Percentiles rank a stretch among this genome's conserved stretches.
phyloP scores from a whole-genome alignment of 2,329 filamentous ascomycete species.

The Pseudogymnoascus sp. region DNA sequence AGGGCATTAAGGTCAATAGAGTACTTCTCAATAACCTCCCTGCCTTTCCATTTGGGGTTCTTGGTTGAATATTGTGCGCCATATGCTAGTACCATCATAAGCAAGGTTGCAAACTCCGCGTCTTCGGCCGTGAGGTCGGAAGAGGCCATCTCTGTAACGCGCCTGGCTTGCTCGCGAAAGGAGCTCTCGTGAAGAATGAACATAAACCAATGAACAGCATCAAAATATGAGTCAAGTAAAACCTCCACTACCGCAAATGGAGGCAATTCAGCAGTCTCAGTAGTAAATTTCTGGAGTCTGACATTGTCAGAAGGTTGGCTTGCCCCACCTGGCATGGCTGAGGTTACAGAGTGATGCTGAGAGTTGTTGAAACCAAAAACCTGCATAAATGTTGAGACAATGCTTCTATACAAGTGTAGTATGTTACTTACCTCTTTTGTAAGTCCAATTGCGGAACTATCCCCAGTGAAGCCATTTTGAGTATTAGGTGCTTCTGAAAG shows the following conservation, averaged over 20 bases:
- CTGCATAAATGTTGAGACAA: neutral
- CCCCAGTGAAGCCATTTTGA: neutral
- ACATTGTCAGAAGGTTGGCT: neutral
- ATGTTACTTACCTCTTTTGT: neutral
- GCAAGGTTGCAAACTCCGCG: neutral
- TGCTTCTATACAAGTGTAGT: neutral
- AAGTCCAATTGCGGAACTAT: neutral
- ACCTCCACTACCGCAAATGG: conserved; percentile 19
- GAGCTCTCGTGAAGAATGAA: conserved; percentile 32
- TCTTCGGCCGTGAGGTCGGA: conserved; percentile 17
- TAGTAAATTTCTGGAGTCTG: neutral
- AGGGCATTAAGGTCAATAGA: neutral
- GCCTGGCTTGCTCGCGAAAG: conserved; percentile 19
- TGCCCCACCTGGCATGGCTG: neutral
- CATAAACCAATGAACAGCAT: conserved; percentile 35
- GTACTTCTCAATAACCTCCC: conserved; percentile 9
- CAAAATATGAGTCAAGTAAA: conserved; percentile 32
- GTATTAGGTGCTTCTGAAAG: neutral
- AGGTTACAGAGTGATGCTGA: neutral
- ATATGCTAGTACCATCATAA: conserved; percentile 20
- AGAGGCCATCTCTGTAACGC: conserved; percentile 12
- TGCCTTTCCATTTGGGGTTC: neutral
- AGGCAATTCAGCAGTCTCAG: conserved; percentile 10
- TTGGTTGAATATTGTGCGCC: conserved; percentile 21
- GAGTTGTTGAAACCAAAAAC: neutral